A percentile compares a stretch with the other conserved stretches of the same genome.
Conservation (phyloP, 805 yeast species). For the Wickerhamomyces queroliae region DNA sequence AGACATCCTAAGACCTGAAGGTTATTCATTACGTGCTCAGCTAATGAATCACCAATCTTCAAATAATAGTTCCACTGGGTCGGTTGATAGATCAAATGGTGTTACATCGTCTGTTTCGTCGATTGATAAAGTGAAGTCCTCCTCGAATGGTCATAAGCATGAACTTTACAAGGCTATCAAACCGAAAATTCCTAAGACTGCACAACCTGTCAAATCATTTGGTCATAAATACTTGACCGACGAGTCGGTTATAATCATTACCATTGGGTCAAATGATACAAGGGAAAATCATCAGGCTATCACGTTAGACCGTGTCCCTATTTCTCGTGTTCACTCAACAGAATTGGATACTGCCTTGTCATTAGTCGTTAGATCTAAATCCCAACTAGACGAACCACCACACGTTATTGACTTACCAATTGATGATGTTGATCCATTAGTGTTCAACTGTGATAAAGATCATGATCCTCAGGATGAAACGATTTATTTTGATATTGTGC, state of each 20-base stretch:
- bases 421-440: conserved; percentile 71
- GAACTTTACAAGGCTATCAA: conserved; percentile 15
- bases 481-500: conserved; percentile 80
- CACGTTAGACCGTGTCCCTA: conserved; percentile 66
- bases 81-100: conserved; percentile 9
- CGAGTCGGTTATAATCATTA: conserved; percentile 71
- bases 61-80: conserved; percentile 9
- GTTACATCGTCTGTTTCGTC: conserved; percentile 9
- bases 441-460: conserved; percentile 55
- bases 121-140: conserved; percentile 12
- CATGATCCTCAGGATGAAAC: conserved; percentile 46
- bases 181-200: conserved; percentile 11
- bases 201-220: conserved; percentile 68
- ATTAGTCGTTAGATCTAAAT: conserved; percentile 46
- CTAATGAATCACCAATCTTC: conserved; percentile 7
- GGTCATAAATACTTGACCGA: conserved; percentile 71
- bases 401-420: conserved; percentile 73
- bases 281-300: conserved; percentile 56
- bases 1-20: conserved; percentile 47
- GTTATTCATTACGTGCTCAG: conserved; percentile 30
- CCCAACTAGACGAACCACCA: conserved; percentile 47
- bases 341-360: conserved; percentile 87
- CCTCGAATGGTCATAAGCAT: conserved; percentile 5
- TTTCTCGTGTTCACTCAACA: conserved; percentile 70
- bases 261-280: conserved; percentile 82